Base-by-base conservation (phyloP, 169 alveolate genomes). In the Plasmodium cynomolgi region DNA sequence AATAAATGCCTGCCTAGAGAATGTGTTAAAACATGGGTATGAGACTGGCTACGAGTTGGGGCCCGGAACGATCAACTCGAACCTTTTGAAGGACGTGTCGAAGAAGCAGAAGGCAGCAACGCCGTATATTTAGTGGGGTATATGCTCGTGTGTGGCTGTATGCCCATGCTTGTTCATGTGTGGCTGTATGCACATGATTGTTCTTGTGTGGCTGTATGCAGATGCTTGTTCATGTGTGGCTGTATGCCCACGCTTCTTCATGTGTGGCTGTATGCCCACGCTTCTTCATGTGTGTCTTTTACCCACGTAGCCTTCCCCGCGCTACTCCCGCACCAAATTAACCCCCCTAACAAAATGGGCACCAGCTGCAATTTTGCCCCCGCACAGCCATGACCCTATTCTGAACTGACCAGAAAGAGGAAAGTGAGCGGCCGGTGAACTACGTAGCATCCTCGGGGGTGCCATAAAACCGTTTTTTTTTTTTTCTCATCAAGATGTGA, bases 21-120 rank as follows among this genome's bases (percentile, higher is more conserved):
- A 62, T 62, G 50, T 92, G 44, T 54, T 94, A 83, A 91, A 84
- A 84, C 54, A 81, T 71, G 96, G 95, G 33, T 94, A 82, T 75
- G 84, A 92, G 23, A 13, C 31, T 44, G 96, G 96, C 26, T 94
- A 94, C 84, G 96, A 94, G 80, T 80, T 94, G 41, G 96, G 96
- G 0, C 96, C 96, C 29, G 96, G 96, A 26, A 94, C 93, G 39
- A 90, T 91, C 17, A 86, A 91, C 58, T 41, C 96, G 37, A 82
- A 91, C 68, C 92, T 91, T 37, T 91, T 94, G 86, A 83, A 56
- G 81, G 95, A 94, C 58, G 58, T 90, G 33, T 90, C 94, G 44
- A 79, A 90, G 71, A 90, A 90, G 50, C 72, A 58, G 44, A 90
- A 90, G 83, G 82, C 83, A 8, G 91, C 84, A 7, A 90, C 73